A percentile compares a stretch with the other conserved stretches of the same genome.
Conservation (phyloP, 2,329 filamentous ascomycete genomes). For the Aspergillus pseudoglaucus region DNA sequence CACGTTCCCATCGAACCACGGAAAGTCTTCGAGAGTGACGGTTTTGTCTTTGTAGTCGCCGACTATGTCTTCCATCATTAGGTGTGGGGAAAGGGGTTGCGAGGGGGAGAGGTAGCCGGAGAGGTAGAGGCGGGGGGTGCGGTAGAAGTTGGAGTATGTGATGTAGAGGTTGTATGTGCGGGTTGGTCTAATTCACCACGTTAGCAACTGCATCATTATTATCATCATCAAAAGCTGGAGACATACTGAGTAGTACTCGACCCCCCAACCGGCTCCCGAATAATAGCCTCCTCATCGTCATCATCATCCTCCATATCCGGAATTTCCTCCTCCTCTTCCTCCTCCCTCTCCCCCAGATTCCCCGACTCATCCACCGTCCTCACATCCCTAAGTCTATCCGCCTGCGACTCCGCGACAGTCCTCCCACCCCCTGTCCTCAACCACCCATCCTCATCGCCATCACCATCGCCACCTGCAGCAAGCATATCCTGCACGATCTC, state of each 20-base stretch:
- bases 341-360: conserved; percentile 69
- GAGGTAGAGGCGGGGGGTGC: conserved; percentile 89
- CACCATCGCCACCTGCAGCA: conserved; percentile 40
- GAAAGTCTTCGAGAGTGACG: conserved; percentile 94
- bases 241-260: conserved; percentile 51
- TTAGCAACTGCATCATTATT: conserved; percentile 1
- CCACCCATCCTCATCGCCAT: conserved; percentile 81
- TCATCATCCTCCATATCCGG: conserved; percentile 98
- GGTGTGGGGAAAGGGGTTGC: conserved; percentile 70
- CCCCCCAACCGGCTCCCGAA: conserved; percentile 58
- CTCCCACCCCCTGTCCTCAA: conserved; percentile 72
- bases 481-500: conserved; percentile 77
- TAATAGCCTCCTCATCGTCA: conserved; percentile 90
- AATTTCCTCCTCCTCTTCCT: conserved; percentile 70
- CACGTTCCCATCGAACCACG: conserved; percentile 81
- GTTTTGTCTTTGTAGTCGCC: conserved; percentile 98
- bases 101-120: conserved; percentile 78
- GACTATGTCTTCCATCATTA: conserved; percentile 96
- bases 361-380: conserved; percentile 84
- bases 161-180: conserved; percentile 99
- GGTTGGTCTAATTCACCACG: conserved; percentile 52
- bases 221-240: background rate
- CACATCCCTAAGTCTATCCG: conserved; percentile 71
- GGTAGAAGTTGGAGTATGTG: conserved; percentile 94
- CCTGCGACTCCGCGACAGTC: conserved; percentile 59